Evolutionary conservation across 208 protist genomes (phyloP).

Genomic region (Trypanosoma melophagium): DNA sequence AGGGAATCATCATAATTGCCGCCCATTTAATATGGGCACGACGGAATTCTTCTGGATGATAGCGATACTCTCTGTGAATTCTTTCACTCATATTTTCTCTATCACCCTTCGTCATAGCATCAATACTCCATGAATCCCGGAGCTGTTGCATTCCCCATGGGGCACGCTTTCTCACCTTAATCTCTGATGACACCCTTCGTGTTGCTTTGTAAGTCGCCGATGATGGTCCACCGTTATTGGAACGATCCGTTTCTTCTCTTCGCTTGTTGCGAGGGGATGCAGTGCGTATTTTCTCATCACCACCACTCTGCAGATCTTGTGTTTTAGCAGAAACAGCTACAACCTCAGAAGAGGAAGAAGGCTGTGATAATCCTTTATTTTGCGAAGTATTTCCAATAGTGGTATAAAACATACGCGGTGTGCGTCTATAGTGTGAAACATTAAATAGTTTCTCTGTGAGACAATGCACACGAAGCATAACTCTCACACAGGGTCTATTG

Average conservation of each 20-base stretch:
- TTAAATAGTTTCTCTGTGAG: neutral
- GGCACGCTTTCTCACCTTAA: conserved; percentile 58
- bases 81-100: conserved; percentile 77
- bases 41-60: conserved; percentile 76
- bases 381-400: neutral
- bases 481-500: too few relatives aligned
- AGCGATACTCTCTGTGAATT: conserved; percentile 83
- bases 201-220: conserved; percentile 23
- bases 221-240: neutral
- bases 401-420: neutral
- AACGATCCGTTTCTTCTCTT: neutral
- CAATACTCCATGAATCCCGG: conserved; percentile 79
- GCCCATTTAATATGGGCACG: conserved; percentile 58
- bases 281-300: neutral
- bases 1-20: conserved; percentile 49
- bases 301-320: neutral
- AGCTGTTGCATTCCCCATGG: conserved; percentile 85
- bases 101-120: conserved; percentile 78
- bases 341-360: neutral
- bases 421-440: neutral
- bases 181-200: conserved; percentile 5
- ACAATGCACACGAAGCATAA: conserved; percentile 11
- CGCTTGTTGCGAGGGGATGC: neutral
- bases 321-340: neutral
- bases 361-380: neutral